Conservation (phyloP, 768 basidiomycete genomes). For the Rhodotorula graminis region DNA sequence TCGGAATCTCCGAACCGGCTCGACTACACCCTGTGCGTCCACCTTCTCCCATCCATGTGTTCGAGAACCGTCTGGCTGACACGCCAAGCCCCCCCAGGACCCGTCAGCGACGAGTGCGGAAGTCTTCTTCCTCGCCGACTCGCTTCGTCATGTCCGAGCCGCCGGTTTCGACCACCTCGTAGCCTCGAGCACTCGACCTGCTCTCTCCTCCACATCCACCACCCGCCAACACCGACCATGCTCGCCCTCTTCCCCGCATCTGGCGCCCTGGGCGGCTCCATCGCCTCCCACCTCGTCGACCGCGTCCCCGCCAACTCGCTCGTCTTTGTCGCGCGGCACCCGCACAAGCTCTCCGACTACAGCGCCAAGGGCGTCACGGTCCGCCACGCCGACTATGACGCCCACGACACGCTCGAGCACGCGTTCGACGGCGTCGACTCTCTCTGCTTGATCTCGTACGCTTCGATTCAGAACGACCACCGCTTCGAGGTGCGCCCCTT, state of each 20-base stretch:
- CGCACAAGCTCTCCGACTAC: background rate
- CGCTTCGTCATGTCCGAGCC: too few relatives aligned
- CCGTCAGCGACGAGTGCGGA: too few relatives aligned
- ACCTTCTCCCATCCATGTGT: too few relatives aligned
- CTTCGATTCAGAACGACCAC: conserved; percentile 5
- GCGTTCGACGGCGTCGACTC: conserved; percentile 1
- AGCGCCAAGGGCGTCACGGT: background rate
- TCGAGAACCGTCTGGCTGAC: too few relatives aligned
- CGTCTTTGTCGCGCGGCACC: background rate
- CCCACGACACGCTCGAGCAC: background rate
- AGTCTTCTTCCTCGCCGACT: too few relatives aligned
- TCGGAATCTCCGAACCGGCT: too few relatives aligned
- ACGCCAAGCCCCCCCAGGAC: too few relatives aligned
- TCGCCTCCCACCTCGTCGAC: conserved; percentile 2
- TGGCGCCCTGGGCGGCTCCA: conserved; percentile 4
- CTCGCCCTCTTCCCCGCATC: conserved; percentile 1
- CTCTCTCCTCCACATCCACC: background rate
- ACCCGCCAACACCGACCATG: background rate
- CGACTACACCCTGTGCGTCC: too few relatives aligned
- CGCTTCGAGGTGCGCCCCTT: conserved; percentile 1
- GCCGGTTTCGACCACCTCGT: background rate
- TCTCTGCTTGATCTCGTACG: background rate
- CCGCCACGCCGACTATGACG: background rate
- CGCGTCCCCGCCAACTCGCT: background rate
- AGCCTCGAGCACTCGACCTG: background rate